A percentile compares a stretch with the other conserved stretches of the same genome.
Conservation (phyloP, 2,329 filamentous ascomycete genomes). For the Colletotrichum incanum region DNA sequence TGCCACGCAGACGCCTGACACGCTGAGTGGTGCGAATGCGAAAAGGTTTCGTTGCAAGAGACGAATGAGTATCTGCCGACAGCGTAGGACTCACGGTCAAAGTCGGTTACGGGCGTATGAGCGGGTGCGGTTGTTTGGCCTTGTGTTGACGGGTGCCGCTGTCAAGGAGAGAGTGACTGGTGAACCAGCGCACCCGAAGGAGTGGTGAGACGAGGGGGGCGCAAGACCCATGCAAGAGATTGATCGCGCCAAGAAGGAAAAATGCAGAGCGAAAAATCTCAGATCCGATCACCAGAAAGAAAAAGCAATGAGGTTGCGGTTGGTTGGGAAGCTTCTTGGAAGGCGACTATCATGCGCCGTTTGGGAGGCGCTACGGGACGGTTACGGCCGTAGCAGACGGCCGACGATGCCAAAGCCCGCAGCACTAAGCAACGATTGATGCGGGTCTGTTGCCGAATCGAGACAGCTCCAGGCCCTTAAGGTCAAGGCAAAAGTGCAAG, state of each 20-base stretch:
- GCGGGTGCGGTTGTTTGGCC: background rate
- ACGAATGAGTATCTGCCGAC: background rate
- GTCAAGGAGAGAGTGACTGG: background rate
- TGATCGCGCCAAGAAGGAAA: background rate
- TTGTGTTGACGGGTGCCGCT: background rate
- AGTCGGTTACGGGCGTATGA: slow-evolving; percentile 29
- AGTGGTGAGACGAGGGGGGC: background rate
- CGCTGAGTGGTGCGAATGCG: slow-evolving; percentile 12
- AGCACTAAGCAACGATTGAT: slow-evolving; percentile 8
- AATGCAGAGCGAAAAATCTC: background rate
- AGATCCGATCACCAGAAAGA: slow-evolving; percentile 19
- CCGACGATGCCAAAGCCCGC: background rate
- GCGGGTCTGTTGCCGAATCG: slow-evolving; percentile 27
- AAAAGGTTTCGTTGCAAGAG: slow-evolving; percentile 17
- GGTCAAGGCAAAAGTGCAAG: background rate
- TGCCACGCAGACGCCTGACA: slow-evolving; percentile 6
- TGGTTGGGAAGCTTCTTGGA: too few species aligned
- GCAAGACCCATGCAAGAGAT: background rate
- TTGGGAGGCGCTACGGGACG: slow-evolving; percentile 3
- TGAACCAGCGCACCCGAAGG: background rate
- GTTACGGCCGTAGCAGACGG: slow-evolving; percentile 39
- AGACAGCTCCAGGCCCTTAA: slow-evolving; percentile 11
- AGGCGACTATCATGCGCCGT: slow-evolving; percentile 4
- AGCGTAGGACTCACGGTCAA: slow-evolving; percentile 7
- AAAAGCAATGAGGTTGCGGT: slow-evolving; percentile 19